Percentiles rank a stretch among this genome's conserved stretches.
Evolutionary conservation across 2,329 filamentous ascomycete genomes (phyloP).

Genomic region (Pestalotiopsis fici): DNA sequence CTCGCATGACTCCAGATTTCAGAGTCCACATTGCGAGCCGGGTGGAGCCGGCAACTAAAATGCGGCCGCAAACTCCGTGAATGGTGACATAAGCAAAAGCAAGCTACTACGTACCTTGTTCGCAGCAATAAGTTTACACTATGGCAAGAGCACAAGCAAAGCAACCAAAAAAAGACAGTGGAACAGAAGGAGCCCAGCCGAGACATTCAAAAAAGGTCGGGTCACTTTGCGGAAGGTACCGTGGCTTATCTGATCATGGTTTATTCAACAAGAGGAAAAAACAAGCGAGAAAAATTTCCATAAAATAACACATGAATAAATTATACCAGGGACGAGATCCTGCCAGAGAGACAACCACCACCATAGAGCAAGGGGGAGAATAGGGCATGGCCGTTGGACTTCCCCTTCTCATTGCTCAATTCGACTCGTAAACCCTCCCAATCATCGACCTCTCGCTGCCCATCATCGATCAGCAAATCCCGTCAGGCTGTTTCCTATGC

Average conservation of each 20-base stretch:
- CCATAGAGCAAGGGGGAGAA: background rate
- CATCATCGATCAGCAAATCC: background rate
- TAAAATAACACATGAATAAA: background rate
- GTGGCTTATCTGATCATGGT: background rate
- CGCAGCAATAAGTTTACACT: background rate
- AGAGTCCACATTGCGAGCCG: background rate
- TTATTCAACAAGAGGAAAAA: background rate
- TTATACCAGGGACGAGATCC: too few species aligned
- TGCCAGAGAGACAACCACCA: background rate
- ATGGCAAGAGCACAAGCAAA: background rate
- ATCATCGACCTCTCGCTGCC: background rate
- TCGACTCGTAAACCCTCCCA: background rate
- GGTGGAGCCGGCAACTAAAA: slow-evolving; percentile 7
- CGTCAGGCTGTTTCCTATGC: background rate
- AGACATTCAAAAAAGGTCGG: background rate
- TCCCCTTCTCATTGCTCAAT: background rate
- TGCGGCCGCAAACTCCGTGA: slow-evolving; percentile 4
- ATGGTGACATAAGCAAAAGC: background rate
- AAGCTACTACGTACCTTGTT: background rate
- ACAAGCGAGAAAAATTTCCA: background rate
- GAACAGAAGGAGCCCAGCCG: background rate
- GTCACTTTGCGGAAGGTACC: background rate
- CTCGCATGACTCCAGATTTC: background rate
- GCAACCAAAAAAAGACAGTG: background rate
- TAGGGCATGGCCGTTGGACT: background rate